Base-by-base conservation (phyloP, 768 basidiomycete species). In the Neoboletus subvelutipes region DNA sequence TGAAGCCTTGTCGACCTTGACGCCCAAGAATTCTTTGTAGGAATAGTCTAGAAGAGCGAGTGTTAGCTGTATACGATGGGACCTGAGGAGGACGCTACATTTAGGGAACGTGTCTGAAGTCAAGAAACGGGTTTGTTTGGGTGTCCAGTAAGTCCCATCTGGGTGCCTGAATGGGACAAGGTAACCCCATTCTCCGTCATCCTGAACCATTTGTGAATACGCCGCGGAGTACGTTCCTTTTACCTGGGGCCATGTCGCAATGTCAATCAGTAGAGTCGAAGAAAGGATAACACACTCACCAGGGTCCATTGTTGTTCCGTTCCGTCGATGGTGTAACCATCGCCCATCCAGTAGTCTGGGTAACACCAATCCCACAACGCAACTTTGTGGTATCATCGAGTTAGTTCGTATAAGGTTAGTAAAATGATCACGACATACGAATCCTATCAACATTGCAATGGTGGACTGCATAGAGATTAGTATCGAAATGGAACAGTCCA, bases 311-410 rank as follows among this genome's bases (percentile, higher is more conserved):
- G 49, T 11, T 62, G 55, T 41, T 54, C 43, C 17, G 33, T 33
- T 8, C 51, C 58, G 10, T 62, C 56, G 7, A 62, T 6, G 0
- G 20, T 55, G 41, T 65, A 71, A 18, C 70, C 70, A 5, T 45
- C 22, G 18, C 51, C 58, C 70, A 70, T 69, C 69, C 70, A 71
- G 37, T 69, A 67, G 6, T 65, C 54, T 2, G 55, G 47, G 52
- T 70, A 70, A 49, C 60, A 67, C 65, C 70, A 70, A 20, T 70
- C 69, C 69, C 69, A 70, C 50, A 70, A 48, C 10, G 69, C 70
- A 28, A 60, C 69, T 70, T 36, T 9, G 18, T 20, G 41, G 18
- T 12, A 24, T 33, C 28, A 20, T 42, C 41, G 20, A 42, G 20
- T 54, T 8, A 66, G 39, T 10, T n/a, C 22, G 15, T 7, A 28